Conservation (phyloP, 139 green algal species). For the Coccomyxa sp. region DNA sequence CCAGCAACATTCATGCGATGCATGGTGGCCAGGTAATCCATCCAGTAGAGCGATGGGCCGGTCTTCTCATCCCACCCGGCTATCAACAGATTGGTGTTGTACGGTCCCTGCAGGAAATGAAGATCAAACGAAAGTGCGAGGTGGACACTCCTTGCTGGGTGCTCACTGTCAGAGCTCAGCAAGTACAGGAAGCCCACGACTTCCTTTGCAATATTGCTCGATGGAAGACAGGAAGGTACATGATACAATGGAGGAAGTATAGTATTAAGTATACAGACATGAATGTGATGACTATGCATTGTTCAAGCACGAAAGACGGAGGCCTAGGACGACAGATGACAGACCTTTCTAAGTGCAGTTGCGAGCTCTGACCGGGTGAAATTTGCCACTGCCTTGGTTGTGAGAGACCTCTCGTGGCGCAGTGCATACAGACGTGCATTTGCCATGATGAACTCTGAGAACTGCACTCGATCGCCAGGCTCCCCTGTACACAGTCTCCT, state of each 20-base stretch:
- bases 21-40: constrained; percentile 97
- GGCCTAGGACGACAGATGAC: background rate
- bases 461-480: constrained; percentile 39
- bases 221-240: too few relatives aligned
- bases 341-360: constrained; percentile 79
- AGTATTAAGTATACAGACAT: too few relatives aligned
- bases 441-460: constrained; percentile 82
- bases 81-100: constrained; percentile 92
- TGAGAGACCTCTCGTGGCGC: constrained; percentile 73
- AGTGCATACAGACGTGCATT: constrained; percentile 92
- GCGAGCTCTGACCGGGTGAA: constrained; percentile 91
- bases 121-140: background rate
- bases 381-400: constrained; percentile 87
- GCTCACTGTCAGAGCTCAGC: background rate
- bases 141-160: background rate
- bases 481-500: constrained; percentile 4
- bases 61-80: constrained; percentile 85
- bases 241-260: too few relatives aligned
- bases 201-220: too few relatives aligned
- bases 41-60: constrained; percentile 89
- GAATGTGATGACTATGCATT: background rate
- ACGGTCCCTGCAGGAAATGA: constrained; percentile 70
- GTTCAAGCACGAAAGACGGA: background rate
- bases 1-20: constrained; percentile 95
- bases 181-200: background rate